These are phyloP conservation scores for Plectranthus barbatus DNA, from an alignment of 257 asterid species.

Conservation along the genomic window DNA sequence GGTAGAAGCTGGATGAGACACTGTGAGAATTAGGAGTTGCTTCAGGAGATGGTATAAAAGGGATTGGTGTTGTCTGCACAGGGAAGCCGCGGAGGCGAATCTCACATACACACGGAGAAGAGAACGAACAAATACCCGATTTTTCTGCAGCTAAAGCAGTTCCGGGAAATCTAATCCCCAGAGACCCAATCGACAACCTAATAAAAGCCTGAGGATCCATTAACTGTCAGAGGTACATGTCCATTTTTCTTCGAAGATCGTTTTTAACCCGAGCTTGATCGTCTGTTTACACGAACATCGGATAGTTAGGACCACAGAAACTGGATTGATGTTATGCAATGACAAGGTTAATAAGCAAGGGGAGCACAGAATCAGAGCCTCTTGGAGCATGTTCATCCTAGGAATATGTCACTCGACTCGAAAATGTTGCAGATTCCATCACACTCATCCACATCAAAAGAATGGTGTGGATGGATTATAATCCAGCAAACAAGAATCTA, in stretches of 20 bases:
- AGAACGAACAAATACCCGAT: conserved; percentile 40
- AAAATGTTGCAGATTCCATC: neutral
- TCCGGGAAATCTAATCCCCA: conserved; percentile 65
- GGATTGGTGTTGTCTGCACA: conserved; percentile 72
- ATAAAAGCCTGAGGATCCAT: conserved; percentile 97
- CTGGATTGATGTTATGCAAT: neutral
- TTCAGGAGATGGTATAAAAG: conserved; percentile 70
- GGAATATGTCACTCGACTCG: neutral
- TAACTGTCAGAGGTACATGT: conserved; percentile 27
- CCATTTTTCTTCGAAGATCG: conserved; percentile 34
- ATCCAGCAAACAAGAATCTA: no score
- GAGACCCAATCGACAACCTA: conserved; percentile 75
- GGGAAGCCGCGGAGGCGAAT: conserved; percentile 97
- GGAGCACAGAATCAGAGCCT: no score
- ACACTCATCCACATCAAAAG: neutral
- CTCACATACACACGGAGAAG: conserved; percentile 79
- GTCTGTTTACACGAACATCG: conserved; percentile 10
- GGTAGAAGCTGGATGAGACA: conserved; percentile 74
- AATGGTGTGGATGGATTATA: no score
- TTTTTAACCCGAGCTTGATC: neutral
- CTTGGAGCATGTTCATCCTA: no score
- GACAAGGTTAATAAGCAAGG: neutral
- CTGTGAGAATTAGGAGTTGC: conserved; percentile 47
- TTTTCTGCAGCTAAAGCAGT: conserved; percentile 36
- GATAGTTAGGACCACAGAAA: conserved; percentile 2